Evolutionary conservation across 768 basidiomycete species (phyloP), one percentile per base, ranked within the genome.

Genomic region (Amanita thiersii): DNA sequence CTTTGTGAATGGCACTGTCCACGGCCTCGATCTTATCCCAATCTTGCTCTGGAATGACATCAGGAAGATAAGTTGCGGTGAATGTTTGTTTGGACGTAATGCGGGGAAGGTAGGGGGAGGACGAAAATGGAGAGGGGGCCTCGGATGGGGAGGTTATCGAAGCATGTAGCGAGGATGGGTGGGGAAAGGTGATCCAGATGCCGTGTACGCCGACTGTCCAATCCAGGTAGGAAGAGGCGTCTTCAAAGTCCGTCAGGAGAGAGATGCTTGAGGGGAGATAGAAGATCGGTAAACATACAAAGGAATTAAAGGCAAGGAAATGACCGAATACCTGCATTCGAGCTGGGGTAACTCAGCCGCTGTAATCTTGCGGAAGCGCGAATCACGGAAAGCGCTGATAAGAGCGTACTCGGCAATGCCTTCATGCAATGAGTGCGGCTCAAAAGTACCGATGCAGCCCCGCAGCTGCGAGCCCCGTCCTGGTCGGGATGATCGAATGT

Each of bases 371-470:
- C 69, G 72, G 69, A 99, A 99, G 30, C 94, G 75, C 43, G 73
- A 69, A 59, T 99, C 94, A 53, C 81, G 72, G 60, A 96, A 82
- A 12, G 93, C 93, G 56, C 91, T 92, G 59, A 86, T 75, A 44
- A 92, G 72, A 19, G 94, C 94, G 56, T 96, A 98, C 50, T 98
- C 89, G 30, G 75, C 73, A 46, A 99, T 59, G 11, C 90, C 91
- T 20, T 84, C 72, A 43, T 67, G 73, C 20, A 98, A 66, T 8
- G 79, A 62, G 58, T 81, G 70, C 8, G 87, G 71, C 24, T 82
- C 78, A 54, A 99, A 99, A 61, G 77, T 91, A 54, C 94, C 94
- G 52, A 99, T 97, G 64, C 94, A 99, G 35, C 94, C 94, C 39
- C 94, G 68, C 47, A 99, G 68, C 45, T 75, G 70, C 33, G 77